Conservation (phyloP, 2,329 filamentous ascomycete species). For the Ophiostoma sp. region DNA sequence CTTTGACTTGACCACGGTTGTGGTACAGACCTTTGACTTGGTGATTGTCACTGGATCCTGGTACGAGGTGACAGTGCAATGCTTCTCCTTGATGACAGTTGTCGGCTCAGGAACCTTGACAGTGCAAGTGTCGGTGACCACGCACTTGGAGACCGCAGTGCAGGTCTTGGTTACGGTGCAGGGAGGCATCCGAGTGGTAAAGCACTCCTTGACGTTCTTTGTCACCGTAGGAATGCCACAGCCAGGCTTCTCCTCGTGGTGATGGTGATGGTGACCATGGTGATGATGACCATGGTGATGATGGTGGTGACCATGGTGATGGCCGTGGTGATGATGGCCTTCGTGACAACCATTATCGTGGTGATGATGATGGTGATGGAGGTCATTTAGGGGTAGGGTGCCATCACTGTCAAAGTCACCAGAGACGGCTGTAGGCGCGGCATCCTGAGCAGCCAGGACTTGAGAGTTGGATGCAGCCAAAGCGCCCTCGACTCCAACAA, state of each 20-base stretch:
- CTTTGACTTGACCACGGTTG: conserved; percentile 19
- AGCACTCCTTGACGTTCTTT: conserved; percentile 6
- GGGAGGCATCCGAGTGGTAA: neutral
- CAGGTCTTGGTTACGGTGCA: conserved; percentile 16
- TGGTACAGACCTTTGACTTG: conserved; percentile 14
- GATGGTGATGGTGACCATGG: neutral
- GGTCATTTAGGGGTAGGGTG: conserved; percentile 10
- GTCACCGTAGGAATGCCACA: neutral
- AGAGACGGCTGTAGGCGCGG: neutral
- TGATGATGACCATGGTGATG: neutral
- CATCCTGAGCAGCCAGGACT: neutral
- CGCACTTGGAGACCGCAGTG: conserved; percentile 12
- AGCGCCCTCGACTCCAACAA: conserved; percentile 22
- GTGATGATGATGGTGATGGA: conserved; percentile 12
- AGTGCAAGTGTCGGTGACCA: conserved; percentile 17
- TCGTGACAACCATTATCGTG: conserved; percentile 9
- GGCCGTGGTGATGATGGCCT: neutral
- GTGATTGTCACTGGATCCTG: conserved; percentile 8
- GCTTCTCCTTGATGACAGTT: conserved; percentile 10
- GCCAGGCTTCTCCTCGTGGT: conserved; percentile 3
- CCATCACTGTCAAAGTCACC: neutral
- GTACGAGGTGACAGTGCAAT: conserved; percentile 1
- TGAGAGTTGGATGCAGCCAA: conserved; percentile 3
- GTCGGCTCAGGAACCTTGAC: conserved; percentile 21
- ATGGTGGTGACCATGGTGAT: conserved; percentile 7